These are phyloP conservation scores for Cinnamomum micranthum DNA, from an alignment of 164 flowering plant genomes.

Conservation along the genomic window DNA sequence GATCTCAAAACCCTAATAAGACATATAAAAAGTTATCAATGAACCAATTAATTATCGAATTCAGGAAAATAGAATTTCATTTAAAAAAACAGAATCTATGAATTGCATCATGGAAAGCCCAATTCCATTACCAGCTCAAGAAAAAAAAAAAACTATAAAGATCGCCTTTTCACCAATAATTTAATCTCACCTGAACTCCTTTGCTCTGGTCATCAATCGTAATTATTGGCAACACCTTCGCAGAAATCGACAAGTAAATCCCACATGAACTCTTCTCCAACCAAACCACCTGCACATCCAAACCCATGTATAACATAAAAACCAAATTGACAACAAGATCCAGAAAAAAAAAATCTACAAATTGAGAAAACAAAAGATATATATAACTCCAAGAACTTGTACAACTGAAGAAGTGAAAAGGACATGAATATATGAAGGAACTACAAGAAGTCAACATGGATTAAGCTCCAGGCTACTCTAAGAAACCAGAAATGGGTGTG, in stretches of 20 bases:
- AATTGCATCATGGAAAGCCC: neutral
- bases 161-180: neutral
- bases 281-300: conserved; percentile 61
- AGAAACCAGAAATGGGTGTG: too few relatives aligned
- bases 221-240: conserved; percentile 67
- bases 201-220: conserved; percentile 94
- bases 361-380: neutral
- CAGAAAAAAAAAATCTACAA: neutral
- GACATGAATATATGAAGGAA: too few relatives aligned
- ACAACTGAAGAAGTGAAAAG: neutral
- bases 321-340: neutral
- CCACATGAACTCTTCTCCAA: conserved; percentile 65
- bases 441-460: neutral
- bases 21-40: too few relatives aligned
- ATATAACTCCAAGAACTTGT: neutral
- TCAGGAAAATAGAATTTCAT: too few relatives aligned
- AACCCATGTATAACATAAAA: neutral
- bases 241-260: conserved; percentile 65
- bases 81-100: neutral
- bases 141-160: neutral
- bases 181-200: conserved; percentile 67
- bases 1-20: too few relatives aligned
- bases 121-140: too few relatives aligned
- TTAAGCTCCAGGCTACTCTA: neutral
- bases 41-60: too few relatives aligned